A percentile compares a stretch with the other conserved stretches of the same genome.
Evolutionary conservation across 345 rosid genomes (phyloP).

Genomic region (Angophora floribunda): DNA sequence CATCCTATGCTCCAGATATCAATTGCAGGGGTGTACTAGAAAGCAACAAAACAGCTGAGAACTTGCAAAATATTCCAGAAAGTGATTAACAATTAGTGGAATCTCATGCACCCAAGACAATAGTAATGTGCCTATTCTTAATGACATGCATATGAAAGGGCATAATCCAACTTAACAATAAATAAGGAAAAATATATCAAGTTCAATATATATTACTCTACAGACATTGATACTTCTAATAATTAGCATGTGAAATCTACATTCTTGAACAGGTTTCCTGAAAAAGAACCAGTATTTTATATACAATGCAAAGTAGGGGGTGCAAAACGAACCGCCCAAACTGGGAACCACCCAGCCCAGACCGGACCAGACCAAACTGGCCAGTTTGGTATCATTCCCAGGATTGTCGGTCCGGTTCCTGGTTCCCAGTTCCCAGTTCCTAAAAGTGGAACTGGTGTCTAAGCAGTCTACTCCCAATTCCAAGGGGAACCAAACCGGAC

Average conservation of each 20-base stretch:
- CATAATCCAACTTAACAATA: background rate
- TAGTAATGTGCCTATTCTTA: background rate
- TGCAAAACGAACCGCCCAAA: no score
- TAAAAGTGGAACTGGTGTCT: no score
- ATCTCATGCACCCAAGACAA: background rate
- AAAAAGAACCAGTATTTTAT: background rate
- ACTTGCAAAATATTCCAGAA: background rate
- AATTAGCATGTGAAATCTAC: background rate
- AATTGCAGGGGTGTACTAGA: slow-evolving; percentile 42
- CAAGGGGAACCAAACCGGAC: no score
- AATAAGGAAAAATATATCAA: background rate
- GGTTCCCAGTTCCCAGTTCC: no score
- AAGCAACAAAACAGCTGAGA: background rate
- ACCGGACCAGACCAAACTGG: no score
- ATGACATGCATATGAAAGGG: background rate
- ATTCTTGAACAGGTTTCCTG: background rate
- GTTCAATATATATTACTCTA: background rate
- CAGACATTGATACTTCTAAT: background rate
- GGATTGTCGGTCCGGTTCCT: no score
- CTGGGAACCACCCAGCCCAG: no score
- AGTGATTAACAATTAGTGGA: background rate
- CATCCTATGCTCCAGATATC: slow-evolving; percentile 57
- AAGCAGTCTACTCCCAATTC: no score
- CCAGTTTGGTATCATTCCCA: no score
- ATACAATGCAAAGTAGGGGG: background rate